Base-by-base conservation (phyloP, 2,329 filamentous ascomycete genomes). In the Diplodia seriata region DNA sequence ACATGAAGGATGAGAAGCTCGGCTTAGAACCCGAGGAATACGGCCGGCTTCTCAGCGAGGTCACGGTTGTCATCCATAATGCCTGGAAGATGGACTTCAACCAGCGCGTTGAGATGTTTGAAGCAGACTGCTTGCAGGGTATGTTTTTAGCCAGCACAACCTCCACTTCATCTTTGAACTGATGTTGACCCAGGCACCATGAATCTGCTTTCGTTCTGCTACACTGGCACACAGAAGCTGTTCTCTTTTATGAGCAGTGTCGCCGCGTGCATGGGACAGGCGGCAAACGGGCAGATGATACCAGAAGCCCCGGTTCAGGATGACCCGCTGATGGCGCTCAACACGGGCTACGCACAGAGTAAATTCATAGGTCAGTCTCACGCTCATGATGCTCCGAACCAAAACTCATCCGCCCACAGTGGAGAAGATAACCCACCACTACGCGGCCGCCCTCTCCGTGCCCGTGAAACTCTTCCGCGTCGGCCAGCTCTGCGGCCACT, bases 81-180 rank as follows among this genome's bases (percentile, higher is more conserved):
- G 74, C 74, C 1, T 76, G 74, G 74, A 75, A 74, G 68, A 73
- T 76, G 72, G 74, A 76, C 64, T 76, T 76, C 36, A 75, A 75
- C 57, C 47, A 72, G 3, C 68, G 70, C 8, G 73, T 76, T 14
- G 71, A 75, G 59, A 70, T 72, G 54, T 77, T 77, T 36, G 74
- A 76, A 63, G 70, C 47, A 14, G 69, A 77, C 70, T 77, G 75
- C 68, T 68, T 77, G 14, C 69, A 69, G 4, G 64, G 64, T 67
- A 59, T 1, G 61, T 29, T 8, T 3, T 36, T 8, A 7, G 14
- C 1, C 18, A 8, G 26, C 15, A 20, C 8, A 2, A 2, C 26
- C 0, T 33, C 15, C 33, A 15, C 7, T 43, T 4, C 2, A 9
- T 8, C 6, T 14, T 36, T 6, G 12, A 36, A 33, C 64, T 67